These are phyloP conservation scores for Calendula officinalis DNA, from an alignment of 129 eudicot genomes.

Conservation along the genomic window DNA sequence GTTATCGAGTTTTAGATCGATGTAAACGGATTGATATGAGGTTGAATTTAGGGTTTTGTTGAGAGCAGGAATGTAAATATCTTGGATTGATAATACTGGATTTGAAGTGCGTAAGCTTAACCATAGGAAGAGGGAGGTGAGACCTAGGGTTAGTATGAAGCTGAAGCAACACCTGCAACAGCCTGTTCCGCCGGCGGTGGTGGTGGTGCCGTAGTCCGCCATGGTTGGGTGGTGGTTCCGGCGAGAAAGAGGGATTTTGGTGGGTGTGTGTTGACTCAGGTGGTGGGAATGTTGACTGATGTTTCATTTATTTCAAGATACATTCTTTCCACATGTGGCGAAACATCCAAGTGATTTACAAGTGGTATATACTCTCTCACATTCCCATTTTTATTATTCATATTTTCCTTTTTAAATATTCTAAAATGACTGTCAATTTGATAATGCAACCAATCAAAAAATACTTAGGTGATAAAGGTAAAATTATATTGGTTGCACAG, in stretches of 20 bases:
- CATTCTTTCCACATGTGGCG: no score
- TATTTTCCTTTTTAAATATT: no score
- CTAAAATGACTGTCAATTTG: no score
- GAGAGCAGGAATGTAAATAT: conserved; percentile 59
- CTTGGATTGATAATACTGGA: conserved; percentile 57
- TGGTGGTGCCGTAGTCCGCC: conserved; percentile 31
- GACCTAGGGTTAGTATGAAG: conserved; percentile 48
- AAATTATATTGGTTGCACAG: no score
- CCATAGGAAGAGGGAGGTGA: conserved; percentile 68
- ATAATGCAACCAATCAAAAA: no score
- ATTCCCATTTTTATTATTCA: no score
- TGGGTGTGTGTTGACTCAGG: background rate
- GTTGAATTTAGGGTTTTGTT: conserved; percentile 38
- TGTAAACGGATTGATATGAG: conserved; percentile 40
- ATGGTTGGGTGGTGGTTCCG: conserved; percentile 17
- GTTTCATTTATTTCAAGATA: background rate
- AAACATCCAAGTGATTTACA: no score
- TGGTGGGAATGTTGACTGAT: conserved; percentile 33
- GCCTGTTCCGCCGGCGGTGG: conserved; percentile 17
- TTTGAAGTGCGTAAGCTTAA: conserved; percentile 53
- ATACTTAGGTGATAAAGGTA: no score
- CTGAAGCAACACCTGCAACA: conserved; percentile 55
- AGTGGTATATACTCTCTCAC: no score
- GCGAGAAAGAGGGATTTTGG: no score
- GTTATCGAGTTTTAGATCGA: conserved; percentile 65